These are phyloP conservation scores for Botrytis sinoallii DNA, from an alignment of 2,329 filamentous ascomycete species.

Conservation along the genomic window DNA sequence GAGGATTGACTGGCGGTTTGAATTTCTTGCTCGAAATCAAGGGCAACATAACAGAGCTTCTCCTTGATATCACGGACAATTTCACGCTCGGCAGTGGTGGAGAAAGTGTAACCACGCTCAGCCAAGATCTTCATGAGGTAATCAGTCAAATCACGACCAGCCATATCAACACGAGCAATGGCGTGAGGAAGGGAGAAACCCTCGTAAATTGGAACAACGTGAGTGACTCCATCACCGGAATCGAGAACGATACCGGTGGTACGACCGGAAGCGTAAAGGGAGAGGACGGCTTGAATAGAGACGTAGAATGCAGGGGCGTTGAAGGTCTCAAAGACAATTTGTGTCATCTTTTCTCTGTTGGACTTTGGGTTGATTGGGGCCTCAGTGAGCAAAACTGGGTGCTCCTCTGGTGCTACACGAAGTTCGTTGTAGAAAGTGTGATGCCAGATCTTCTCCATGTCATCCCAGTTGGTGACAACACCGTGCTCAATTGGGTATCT, in stretches of 20 bases:
- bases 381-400: constrained; percentile 98
- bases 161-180: constrained; percentile 99
- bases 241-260: constrained; percentile 99
- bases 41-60: constrained; percentile 99
- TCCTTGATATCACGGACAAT: constrained; percentile 99
- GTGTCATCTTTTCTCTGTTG: constrained; percentile 99
- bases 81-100: constrained; percentile 99
- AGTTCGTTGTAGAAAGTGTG: constrained; percentile 99
- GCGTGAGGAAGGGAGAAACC: constrained; percentile 99
- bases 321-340: constrained; percentile 99
- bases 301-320: constrained; percentile 99
- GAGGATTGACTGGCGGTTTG: constrained; percentile 99
- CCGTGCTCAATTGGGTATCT: constrained; percentile 99
- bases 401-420: constrained; percentile 99
- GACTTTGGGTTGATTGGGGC: constrained; percentile 99
- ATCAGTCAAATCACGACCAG: constrained; percentile 98
- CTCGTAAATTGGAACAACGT: constrained; percentile 99
- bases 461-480: constrained; percentile 99
- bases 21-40: constrained; percentile 99
- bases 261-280: constrained; percentile 99
- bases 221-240: constrained; percentile 99
- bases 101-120: constrained; percentile 99
- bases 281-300: constrained; percentile 99
- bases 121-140: constrained; percentile 99
- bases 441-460: constrained; percentile 99